Evolutionary conservation across 73 alveolate genomes (phyloP), one percentile per base, ranked within the genome.

Genomic region (Vitrella brassicaformis): DNA sequence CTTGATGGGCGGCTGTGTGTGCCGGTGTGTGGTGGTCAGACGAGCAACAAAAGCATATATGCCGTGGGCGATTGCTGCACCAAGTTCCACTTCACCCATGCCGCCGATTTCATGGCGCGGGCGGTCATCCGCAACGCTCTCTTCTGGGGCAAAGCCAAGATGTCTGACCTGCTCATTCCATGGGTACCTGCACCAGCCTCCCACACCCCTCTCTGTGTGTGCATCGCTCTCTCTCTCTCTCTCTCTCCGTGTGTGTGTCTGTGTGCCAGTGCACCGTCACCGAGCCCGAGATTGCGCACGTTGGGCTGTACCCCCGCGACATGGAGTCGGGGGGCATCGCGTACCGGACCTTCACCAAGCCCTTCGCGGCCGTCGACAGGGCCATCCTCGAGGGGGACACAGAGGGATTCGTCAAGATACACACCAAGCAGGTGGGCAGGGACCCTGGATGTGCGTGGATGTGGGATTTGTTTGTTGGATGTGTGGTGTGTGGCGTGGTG

Each of bases 21-120:
- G n/a, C 28, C n/a, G n/a, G n/a, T n/a, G n/a, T n/a, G n/a, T n/a
- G n/a, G n/a, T n/a, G n/a, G n/a, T n/a, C n/a, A 71, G 29, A 86
- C 95, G 66, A 70, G 86, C 45, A 89, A 89, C 68, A 71, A 47
- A 8, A 80, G 86, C 68, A 71, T 89, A 69, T 89, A 39, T 47
- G 92, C 90, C 7, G 92, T 87, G 8, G 95, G 95, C 28, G 95
- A 89, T 66, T 77, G 85, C 32, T 30, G 87, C 46, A 68, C 86
- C 1, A 65, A 46, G 30, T 79, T 46, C 64, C 73, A 87, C 74
- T 89, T 89, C 84, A 89, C 95, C 22, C 95, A 89, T 64, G 86
- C 80, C 28, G 86, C 95, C 1, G 95, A 89, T 67, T 69, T 47
- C 28, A 77, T 74, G 83, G 95, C 90, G 14, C 47, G 93, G 65